Evolutionary conservation across 352 stramenopile genomes (phyloP).

Genomic region (Sclerospora graminicola): DNA sequence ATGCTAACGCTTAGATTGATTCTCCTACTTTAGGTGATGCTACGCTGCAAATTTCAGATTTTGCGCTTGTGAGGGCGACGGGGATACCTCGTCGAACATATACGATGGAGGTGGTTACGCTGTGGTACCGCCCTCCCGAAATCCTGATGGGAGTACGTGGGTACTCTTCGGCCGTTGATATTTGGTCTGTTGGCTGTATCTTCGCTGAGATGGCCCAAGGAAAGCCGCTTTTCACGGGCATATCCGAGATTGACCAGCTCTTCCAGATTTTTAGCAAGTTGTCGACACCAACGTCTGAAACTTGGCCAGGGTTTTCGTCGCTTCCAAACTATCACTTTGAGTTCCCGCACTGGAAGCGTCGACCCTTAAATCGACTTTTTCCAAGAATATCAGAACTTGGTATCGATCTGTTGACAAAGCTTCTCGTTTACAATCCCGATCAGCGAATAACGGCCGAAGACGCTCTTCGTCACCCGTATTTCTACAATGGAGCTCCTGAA

Average conservation of each 20-base stretch:
- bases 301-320: constrained; percentile 94
- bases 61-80: constrained; percentile 80
- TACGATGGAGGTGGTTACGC: constrained; percentile 86
- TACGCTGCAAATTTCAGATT: constrained; percentile 80
- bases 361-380: constrained; percentile 59
- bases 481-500: constrained; percentile 33
- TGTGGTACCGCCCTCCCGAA: constrained; percentile 87
- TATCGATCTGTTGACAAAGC: constrained; percentile 61
- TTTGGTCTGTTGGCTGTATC: constrained; percentile 94
- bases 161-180: constrained; percentile 84
- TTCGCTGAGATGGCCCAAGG: constrained; percentile 94
- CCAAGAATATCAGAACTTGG: constrained; percentile 56
- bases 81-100: constrained; percentile 83
- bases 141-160: constrained; percentile 84
- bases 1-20: constrained; percentile 1
- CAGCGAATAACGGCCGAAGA: constrained; percentile 77
- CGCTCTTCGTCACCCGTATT: constrained; percentile 75
- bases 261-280: constrained; percentile 89
- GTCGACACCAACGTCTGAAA: constrained; percentile 93
- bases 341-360: constrained; percentile 71
- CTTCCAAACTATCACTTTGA: constrained; percentile 96
- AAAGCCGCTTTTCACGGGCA: constrained; percentile 73
- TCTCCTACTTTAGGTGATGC: constrained; percentile 32
- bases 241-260: constrained; percentile 77
- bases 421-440: constrained; percentile 77